phyloP scores from a whole-genome alignment of 129 eudicot genomes.

The Silybum marianum region DNA sequence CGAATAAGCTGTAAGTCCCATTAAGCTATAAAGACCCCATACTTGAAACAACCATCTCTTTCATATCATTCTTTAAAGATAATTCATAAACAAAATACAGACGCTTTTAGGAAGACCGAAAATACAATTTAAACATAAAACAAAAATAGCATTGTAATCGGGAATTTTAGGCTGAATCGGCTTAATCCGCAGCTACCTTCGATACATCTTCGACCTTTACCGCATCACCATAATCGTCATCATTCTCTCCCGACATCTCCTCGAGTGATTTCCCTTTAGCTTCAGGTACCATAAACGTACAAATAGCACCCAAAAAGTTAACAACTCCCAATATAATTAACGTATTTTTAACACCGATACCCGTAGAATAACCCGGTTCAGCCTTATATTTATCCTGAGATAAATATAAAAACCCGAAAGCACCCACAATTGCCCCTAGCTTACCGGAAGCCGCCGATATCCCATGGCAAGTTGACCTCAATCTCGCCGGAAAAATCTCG shows the following conservation, averaged over 20 bases:
- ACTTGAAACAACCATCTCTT: slow-evolving; percentile 2
- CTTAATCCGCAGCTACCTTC: slow-evolving; percentile 15
- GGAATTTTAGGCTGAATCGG: not conserved
- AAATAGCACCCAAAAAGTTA: slow-evolving; percentile 59
- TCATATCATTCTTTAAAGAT: slow-evolving; percentile 18
- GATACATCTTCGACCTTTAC: slow-evolving; percentile 24
- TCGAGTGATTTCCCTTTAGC: slow-evolving; percentile 77
- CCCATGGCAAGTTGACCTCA: slow-evolving; percentile 81
- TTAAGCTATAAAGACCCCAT: not conserved
- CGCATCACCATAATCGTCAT: slow-evolving; percentile 40
- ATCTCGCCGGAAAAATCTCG: slow-evolving; percentile 78
- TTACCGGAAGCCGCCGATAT: slow-evolving; percentile 79
- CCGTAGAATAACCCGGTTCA: slow-evolving; percentile 51
- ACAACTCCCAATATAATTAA: slow-evolving; percentile 55
- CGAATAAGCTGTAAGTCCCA: too few species aligned
- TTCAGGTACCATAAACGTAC: slow-evolving; percentile 74
- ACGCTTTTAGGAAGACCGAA: slow-evolving; percentile 20
- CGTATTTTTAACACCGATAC: slow-evolving; percentile 67
- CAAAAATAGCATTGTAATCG: slow-evolving; percentile 4
- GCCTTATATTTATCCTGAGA: slow-evolving; percentile 52
- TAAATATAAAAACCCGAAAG: slow-evolving; percentile 79
- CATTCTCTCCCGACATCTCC: slow-evolving; percentile 65
- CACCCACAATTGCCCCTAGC: slow-evolving; percentile 76
- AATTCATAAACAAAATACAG: slow-evolving; percentile 13
- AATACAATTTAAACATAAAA: slow-evolving; percentile 13